Evolutionary conservation across 306 rosid genomes (phyloP).

Genomic region (peach (Prunus persica)): Prunus_persica_NCBIv2 NC_034009.1:1933501-1934000

Average conservation of each 20-base stretch:
- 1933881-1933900: slow-evolving; percentile 37
- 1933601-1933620: slow-evolving; percentile 18
- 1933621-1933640: background rate
- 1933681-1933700: slow-evolving; percentile 35
- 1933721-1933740: background rate
- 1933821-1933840: slow-evolving; percentile 50
- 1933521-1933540: too few species aligned
- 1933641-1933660: background rate
- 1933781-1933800: slow-evolving; percentile 32
- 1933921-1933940: slow-evolving; percentile 14
- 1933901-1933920: slow-evolving; percentile 21
- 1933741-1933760: slow-evolving; percentile 33
- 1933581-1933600: background rate
- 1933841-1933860: slow-evolving; percentile 49
- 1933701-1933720: slow-evolving; percentile 28
- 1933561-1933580: background rate
- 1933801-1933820: slow-evolving; percentile 60
- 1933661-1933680: slow-evolving; percentile 32
- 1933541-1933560: too few species aligned
- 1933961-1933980: background rate
- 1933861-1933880: slow-evolving; percentile 35
- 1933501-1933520: too few species aligned
- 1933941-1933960: slow-evolving; percentile 1
- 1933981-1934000: background rate
- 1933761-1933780: slow-evolving; percentile 18